phyloP scores from a whole-genome alignment of 805 yeast species.

The Starmerella tilneyi region DNA sequence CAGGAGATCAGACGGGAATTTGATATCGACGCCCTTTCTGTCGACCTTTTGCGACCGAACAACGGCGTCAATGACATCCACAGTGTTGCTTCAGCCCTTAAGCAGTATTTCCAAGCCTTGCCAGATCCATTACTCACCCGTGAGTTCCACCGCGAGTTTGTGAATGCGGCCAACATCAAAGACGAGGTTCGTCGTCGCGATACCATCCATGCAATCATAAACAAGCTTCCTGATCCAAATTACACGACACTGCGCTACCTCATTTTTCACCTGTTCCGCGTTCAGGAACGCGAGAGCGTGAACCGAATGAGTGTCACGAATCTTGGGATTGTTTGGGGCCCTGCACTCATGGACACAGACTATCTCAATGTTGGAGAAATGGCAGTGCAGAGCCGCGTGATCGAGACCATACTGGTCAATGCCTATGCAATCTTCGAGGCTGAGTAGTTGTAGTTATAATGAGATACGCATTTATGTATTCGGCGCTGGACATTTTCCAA shows the following conservation, averaged over 20 bases:
- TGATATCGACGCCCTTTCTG: slow-evolving; percentile 48
- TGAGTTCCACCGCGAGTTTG: slow-evolving; percentile 50
- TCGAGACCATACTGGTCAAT: slow-evolving; percentile 74
- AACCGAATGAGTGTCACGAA: slow-evolving; percentile 78
- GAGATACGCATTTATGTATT: neutral
- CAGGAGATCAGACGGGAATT: slow-evolving; percentile 62
- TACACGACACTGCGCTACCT: slow-evolving; percentile 82
- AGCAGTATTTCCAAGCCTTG: slow-evolving; percentile 68
- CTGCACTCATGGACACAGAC: slow-evolving; percentile 63
- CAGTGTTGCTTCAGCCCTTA: slow-evolving; percentile 77
- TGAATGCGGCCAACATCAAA: slow-evolving; percentile 59
- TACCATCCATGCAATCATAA: slow-evolving; percentile 72
- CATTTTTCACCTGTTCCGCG: slow-evolving; percentile 72
- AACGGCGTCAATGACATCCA: slow-evolving; percentile 68
- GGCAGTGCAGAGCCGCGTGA: slow-evolving; percentile 62
- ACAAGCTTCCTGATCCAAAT: slow-evolving; percentile 85
- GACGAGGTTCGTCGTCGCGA: slow-evolving; percentile 58
- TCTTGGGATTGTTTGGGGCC: slow-evolving; percentile 91
- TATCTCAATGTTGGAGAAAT: slow-evolving; percentile 59
- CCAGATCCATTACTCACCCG: slow-evolving; percentile 78
- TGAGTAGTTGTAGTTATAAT: slow-evolving; percentile 31
- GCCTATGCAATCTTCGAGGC: slow-evolving; percentile 74
- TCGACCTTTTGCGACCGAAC: slow-evolving; percentile 44
- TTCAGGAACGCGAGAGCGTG: slow-evolving; percentile 48
- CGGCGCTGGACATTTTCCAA: too few species aligned